Base-by-base conservation (phyloP, 2,329 filamentous ascomycete species). In the Ampelomyces quisqualis region DNA sequence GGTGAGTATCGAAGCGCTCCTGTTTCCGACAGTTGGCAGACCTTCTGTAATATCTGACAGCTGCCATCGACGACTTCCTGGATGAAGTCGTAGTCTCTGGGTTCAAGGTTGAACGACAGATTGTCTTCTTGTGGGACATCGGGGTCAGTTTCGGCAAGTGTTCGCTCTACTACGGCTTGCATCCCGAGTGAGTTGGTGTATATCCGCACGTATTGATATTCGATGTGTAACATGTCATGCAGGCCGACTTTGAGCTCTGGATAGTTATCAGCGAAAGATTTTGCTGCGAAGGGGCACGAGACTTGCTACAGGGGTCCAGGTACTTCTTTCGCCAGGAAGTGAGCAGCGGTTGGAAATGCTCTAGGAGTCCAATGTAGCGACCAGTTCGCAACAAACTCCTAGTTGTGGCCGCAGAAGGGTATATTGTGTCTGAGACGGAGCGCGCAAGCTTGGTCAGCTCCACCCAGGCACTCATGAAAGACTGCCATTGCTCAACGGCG, bases 111-210 rank as follows among this genome's bases (percentile, higher is more conserved):
- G 49, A 74, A 65, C 9, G 70, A 60, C 8, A 73, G 55, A 24
- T 73, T 60, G 7, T 67, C 62, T 27, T 66, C 63, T 40, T 60
- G 73, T 26, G 60, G 58, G 1, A 58, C 60, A 9, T 67, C 62
- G 4, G 62, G 60, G 45, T 69, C 64, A 15, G 62, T 60, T 36
- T 68, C 64, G 5, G 64, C 62, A n/a, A 77, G 62, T 1, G 71
- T 73, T n/a, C 76, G 73, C 43, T 80, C 77, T 3, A 79, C 76
- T 3, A 80, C 73, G 2, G 77, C 77, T 57, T 80, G 77, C 61
- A 80, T 76, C 2, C 76, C 77, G 5, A 80, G 69, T 0, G 70
- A 72, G 32, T 74, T 74, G 26, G 69, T 70, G 38, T 71, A 73
- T 11, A 71, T 68, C 2, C 69, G 56, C 2, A 71, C 63, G 33